A percentile compares a stretch with the other conserved stretches of the same genome.
Evolutionary conservation across 495 filamentous ascomycete species (phyloP).

Genomic region (Tuber magnatum): DNA sequence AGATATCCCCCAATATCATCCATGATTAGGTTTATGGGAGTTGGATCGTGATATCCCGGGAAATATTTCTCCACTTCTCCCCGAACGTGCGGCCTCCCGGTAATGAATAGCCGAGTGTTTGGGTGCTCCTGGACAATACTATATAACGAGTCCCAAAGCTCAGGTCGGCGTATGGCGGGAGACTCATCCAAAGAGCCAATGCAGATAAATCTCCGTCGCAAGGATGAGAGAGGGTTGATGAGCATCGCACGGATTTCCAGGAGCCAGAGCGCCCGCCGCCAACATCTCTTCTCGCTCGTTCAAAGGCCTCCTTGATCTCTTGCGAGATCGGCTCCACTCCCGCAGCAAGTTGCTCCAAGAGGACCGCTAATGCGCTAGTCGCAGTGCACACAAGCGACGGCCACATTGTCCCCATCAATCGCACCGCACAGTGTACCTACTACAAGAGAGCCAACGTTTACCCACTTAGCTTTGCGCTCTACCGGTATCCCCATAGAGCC

Average conservation of each 20-base stretch:
- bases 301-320: too few species aligned
- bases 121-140: background rate
- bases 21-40: background rate
- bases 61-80: background rate
- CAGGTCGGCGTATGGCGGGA: background rate
- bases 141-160: background rate
- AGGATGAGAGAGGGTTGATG: background rate
- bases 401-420: background rate
- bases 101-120: background rate
- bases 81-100: background rate
- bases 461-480: background rate
- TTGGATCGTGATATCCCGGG: background rate
- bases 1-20: background rate
- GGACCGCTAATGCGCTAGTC: too few species aligned
- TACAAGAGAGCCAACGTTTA: background rate
- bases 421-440: background rate
- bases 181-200: background rate
- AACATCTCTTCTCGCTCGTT: too few species aligned
- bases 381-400: background rate
- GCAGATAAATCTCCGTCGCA: background rate
- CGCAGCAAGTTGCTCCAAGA: too few species aligned
- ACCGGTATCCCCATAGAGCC: background rate
- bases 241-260: background rate
- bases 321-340: too few species aligned
- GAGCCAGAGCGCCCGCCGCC: too few species aligned